phyloP scores from a whole-genome alignment of 2,329 filamentous ascomycete genomes.

The Tolypocladium capitatum region DNA sequence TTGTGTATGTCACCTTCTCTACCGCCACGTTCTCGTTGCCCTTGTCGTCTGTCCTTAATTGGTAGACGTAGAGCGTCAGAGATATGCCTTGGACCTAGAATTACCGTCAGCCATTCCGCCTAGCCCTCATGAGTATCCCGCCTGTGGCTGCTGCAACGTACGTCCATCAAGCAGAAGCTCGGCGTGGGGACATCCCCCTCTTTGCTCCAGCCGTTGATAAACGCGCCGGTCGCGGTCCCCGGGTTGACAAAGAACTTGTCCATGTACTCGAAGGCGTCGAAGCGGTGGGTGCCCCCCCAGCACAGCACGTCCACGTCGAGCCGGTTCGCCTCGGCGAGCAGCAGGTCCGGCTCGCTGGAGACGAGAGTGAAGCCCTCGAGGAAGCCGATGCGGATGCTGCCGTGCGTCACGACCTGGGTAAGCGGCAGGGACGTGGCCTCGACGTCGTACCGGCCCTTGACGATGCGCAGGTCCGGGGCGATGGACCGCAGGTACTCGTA shows the following conservation, averaged over 20 bases:
- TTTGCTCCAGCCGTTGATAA: constrained; percentile 42
- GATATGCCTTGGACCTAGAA: constrained; percentile 85
- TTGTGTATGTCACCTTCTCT: constrained; percentile 77
- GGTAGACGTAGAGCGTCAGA: constrained; percentile 89
- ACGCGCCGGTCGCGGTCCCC: constrained; percentile 52
- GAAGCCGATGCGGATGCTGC: constrained; percentile 51
- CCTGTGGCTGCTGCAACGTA: constrained; percentile 36
- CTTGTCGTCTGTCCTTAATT: constrained; percentile 63
- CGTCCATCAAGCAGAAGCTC: constrained; percentile 96
- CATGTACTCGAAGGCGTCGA: constrained; percentile 61
- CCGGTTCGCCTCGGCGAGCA: constrained; percentile 54
- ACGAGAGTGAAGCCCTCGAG: constrained; percentile 57
- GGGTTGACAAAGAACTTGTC: constrained; percentile 64
- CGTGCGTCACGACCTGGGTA: constrained; percentile 53
- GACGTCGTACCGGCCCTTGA: constrained; percentile 54
- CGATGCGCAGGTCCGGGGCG: constrained; percentile 58
- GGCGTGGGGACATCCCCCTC: constrained; percentile 64
- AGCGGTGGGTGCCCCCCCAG: constrained; percentile 55
- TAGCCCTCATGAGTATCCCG: not conserved
- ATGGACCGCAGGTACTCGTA: constrained; percentile 70
- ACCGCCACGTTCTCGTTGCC: constrained; percentile 70
- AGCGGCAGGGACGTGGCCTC: constrained; percentile 53
- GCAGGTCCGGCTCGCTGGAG: constrained; percentile 51
- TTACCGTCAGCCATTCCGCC: not conserved
- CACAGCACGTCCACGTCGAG: constrained; percentile 57